Conservation (phyloP, 306 rosid species). For the Datisca glomerata region DNA sequence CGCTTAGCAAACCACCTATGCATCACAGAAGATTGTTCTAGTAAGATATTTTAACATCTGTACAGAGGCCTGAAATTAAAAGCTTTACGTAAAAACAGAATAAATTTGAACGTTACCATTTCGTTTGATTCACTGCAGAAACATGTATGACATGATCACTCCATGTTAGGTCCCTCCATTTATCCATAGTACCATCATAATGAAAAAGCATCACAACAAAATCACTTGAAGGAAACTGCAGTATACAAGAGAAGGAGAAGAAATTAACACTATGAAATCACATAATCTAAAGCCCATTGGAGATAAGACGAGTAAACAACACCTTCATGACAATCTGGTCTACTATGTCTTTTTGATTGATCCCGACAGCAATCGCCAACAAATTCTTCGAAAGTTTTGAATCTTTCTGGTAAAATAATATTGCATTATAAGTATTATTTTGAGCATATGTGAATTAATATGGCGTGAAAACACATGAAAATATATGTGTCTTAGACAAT, state of each 20-base stretch:
- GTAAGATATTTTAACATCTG: no score
- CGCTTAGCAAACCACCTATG: slow-evolving; percentile 97
- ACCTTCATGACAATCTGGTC: slow-evolving; percentile 68
- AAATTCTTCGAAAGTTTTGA: slow-evolving; percentile 40
- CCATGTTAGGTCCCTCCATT: slow-evolving; percentile 43
- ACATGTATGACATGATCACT: slow-evolving; percentile 37
- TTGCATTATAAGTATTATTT: neutral
- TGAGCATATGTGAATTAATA: neutral
- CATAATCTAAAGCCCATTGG: neutral
- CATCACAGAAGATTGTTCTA: neutral
- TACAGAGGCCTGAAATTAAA: no score
- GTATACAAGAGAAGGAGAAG: neutral
- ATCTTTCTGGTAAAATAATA: slow-evolving; percentile 25
- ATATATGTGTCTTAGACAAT: neutral
- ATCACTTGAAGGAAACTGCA: slow-evolving; percentile 36
- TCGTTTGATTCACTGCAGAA: slow-evolving; percentile 52
- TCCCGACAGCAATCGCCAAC: slow-evolving; percentile 81
- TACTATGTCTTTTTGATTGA: slow-evolving; percentile 65
- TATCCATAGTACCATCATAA: slow-evolving; percentile 45
- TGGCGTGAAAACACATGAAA: neutral
- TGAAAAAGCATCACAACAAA: slow-evolving; percentile 53
- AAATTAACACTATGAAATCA: slow-evolving; percentile 10
- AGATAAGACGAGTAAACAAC: neutral
- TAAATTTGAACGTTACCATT: slow-evolving; percentile 40
- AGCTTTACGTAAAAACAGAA: no score